Evolutionary conservation across 768 basidiomycete genomes (phyloP).

Genomic region (Crucibulum laeve): DNA sequence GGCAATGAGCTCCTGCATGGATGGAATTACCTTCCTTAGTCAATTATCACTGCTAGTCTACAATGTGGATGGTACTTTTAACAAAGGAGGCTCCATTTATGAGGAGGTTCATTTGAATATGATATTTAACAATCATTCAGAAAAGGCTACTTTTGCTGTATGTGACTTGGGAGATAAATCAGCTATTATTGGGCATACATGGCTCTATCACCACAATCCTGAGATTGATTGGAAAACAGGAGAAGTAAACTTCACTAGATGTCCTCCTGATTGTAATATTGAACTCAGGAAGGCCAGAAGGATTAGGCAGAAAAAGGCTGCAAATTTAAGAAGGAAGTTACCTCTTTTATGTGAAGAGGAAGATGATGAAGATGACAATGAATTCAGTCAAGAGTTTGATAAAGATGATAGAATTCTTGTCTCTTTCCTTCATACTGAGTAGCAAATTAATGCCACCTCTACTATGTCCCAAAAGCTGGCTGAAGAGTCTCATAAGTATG

Average conservation of each 20-base stretch:
- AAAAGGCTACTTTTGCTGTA: conserved; percentile 13
- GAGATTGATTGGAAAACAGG: conserved; percentile 16
- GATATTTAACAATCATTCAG: conserved; percentile 12
- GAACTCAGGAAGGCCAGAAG: background rate
- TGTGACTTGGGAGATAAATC: conserved; percentile 12
- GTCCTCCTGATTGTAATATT: conserved; percentile 10
- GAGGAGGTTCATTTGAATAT: conserved; percentile 14
- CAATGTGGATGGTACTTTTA: conserved; percentile 18
- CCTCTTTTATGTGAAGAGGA: background rate
- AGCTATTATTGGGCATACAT: conserved; percentile 17
- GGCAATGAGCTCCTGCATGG: no score
- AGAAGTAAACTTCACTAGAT: conserved; percentile 13
- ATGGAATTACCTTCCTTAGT: no score
- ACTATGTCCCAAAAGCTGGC: background rate
- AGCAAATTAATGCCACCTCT: background rate
- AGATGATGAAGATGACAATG: background rate
- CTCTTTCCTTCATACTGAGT: background rate
- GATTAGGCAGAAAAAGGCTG: background rate
- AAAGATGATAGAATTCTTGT: background rate
- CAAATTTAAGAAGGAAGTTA: background rate
- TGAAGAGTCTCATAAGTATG: background rate
- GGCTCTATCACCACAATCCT: conserved; percentile 20
- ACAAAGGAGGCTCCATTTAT: conserved; percentile 14
- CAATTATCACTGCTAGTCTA: no score
- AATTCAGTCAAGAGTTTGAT: background rate